Evolutionary conservation across 495 filamentous ascomycete genomes (phyloP), one percentile per base, ranked within the genome.

Genomic region (Lasiosphaeria hispida): DNA sequence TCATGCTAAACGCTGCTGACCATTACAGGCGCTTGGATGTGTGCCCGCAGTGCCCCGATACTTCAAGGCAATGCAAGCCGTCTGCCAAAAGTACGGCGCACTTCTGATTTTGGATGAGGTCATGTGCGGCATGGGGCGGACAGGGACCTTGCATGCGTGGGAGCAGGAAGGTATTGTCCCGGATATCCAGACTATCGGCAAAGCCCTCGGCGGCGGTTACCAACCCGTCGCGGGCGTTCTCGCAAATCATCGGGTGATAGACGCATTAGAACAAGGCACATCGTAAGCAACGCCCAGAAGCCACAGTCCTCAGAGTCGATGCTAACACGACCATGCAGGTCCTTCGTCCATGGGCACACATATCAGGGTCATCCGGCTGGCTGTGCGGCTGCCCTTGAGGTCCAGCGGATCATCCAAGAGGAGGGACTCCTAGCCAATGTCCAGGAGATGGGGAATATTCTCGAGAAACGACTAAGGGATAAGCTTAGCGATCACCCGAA

Each of bases 51-150:
- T 87, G 3, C 76, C 77, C 0, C 89, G 87, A 0, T 93, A 92
- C 57, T 85, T 91, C 64, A 71, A 77, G 47, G 86, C 86, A 37
- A 83, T 91, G 74, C 80, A 82, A 63, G 72, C 75, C 1, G 70
- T 93, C 13, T 91, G 88, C 67, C 74, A 84, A 44, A 87, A 86
- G 55, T 79, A 91, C 62, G 88, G 86, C n/a, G 87, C 86, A 0
- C 75, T 93, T 0, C 76, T 91, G 39, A 85, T 92, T 42, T 66
- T 91, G 6, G 89, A 93, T 55, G 89, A 93, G 58, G 81, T 91
- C 36, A 92, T 93, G 88, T 84, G 86, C 63, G 89, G 87, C 0
- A 89, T 89, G 82, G 88, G 87, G 1, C 78, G 86, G 7, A 81
- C 77, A 13, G 87, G 87, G 0, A 87, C 83, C 3, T 65, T 88